Evolutionary conservation across 805 yeast genomes (phyloP), one percentile per base, ranked within the genome.

Genomic region (Hyphopichia homilentoma): DNA sequence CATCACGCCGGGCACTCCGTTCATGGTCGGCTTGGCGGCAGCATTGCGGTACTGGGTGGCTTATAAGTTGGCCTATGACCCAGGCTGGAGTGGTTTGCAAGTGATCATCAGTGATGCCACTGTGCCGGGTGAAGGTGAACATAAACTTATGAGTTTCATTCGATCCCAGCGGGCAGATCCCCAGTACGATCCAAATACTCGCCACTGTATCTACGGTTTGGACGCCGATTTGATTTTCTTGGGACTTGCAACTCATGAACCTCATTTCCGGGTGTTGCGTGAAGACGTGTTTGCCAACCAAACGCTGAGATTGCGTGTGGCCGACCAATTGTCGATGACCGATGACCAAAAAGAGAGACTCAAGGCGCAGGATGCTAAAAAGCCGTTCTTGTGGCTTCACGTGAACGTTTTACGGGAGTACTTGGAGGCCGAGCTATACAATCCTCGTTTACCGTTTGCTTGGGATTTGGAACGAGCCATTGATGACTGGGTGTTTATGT

Each of bases 61-160:
- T 3, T 86, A 84, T 57, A 93, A 93, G 55, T 66, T 93, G 22
- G 73, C 87, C 22, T 74, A 74, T 7, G 98, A 93, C 52, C 95
- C 96, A 2, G 96, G 94, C 21, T 93, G 98, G 98, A 80, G 80
- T 27, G 73, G 81, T 38, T 62, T 90, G 29, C 93, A 93, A 58
- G 88, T 93, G 5, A 84, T 93, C 16, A 81, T 93, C 28, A 83
- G 95, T 50, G 99, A 90, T 55, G 95, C 96, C 19, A 81, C 95
- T 0, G 97, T 90, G 9, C 98, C 99, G 1, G 99, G 99, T 41
- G 99, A 93, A 70, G 99, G 99, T 54, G 99, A 93, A 59, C 99
- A 93, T 65, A 93, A 93, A 58, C 81, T 93, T 47, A 93, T 93
- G 98, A 88, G 84, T 49, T 93, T 89, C 54, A 84, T 93, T 36